Percentiles rank a stretch among this genome's conserved stretches.
phyloP scores from a whole-genome alignment of 2,329 filamentous ascomycete genomes.

The Fusarium chuoi region DNA sequence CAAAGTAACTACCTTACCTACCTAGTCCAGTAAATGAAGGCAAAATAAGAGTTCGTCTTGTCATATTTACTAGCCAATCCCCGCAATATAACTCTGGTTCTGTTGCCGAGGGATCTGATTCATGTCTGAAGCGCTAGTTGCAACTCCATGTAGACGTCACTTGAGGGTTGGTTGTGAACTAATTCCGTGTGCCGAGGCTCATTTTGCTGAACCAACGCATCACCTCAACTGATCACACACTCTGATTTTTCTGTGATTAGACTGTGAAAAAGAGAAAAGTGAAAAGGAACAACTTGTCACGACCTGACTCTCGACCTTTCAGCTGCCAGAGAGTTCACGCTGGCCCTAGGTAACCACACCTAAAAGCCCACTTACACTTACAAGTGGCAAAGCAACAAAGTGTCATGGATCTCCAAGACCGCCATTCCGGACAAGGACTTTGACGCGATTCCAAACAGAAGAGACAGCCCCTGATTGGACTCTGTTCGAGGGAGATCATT shows the following conservation, averaged over 20 bases:
- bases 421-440: conserved; percentile 9
- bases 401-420: conserved; percentile 27
- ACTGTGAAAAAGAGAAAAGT: background rate
- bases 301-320: background rate
- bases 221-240: background rate
- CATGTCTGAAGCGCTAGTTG: conserved; percentile 9
- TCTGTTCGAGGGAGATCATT: background rate
- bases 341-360: conserved; percentile 11
- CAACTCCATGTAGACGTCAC: conserved; percentile 14
- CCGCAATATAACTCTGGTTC: background rate
- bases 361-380: conserved; percentile 1
- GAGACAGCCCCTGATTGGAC: conserved; percentile 7
- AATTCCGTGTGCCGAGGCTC: conserved; percentile 23
- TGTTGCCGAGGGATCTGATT: background rate
- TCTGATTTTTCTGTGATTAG: background rate
- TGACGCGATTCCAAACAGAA: conserved; percentile 3
- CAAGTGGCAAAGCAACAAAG: conserved; percentile 30
- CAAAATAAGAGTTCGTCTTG: background rate
- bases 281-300: background rate
- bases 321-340: background rate
- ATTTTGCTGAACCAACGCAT: conserved; percentile 4
- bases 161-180: background rate
- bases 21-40: background rate
- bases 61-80: background rate
- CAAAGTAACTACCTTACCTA: background rate